Base-by-base conservation (phyloP, 2,329 filamentous ascomycete genomes). In the Colletotrichum sp. region DNA sequence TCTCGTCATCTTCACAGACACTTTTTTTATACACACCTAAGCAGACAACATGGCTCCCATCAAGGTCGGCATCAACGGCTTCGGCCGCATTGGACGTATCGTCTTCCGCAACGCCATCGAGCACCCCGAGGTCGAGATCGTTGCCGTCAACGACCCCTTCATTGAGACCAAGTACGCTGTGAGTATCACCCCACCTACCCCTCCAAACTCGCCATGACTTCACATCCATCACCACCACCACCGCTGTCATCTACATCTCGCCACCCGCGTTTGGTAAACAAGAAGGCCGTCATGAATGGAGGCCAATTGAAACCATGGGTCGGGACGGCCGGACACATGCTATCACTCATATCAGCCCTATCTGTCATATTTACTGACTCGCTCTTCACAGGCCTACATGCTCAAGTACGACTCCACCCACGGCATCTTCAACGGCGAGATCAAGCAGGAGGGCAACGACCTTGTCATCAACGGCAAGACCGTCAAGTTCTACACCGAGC, bases 101-200 rank as follows among this genome's bases (percentile, higher is more conserved):
- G 94, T 99, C 91, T 97, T 99, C 95, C 95, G 96, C 91, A 99
- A 98, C 91, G 95, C 96, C 84, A 87, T 98, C 86, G 94, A 98
- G 93, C 94, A 96, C 90, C 88, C 91, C 83, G 94, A 98, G 77
- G 95, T 99, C 85, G 92, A 98, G 84, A 91, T 99, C 83, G 95
- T 98, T 84, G 96, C 97, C 83, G 95, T 98, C 90, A 99, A 99
- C 92, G 97, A 99, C 88, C 97, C 97, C 83, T 99, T 99, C 94
- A 99, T 99, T 90, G 96, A 98, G 90, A 92, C 95, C 84, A 90
- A 96, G 88, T 99, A 99, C 90, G 97, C 97, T 88, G 96, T 98
- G 93, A 91, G 96, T 94, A 76, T 57, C 69, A 48, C 69, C 71
- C 66, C 65, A 60, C 59, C n/a, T 74, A 30, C 68, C 65, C 59